Conservation (phyloP, 805 yeast species). For the Yueomyces sinensis region DNA sequence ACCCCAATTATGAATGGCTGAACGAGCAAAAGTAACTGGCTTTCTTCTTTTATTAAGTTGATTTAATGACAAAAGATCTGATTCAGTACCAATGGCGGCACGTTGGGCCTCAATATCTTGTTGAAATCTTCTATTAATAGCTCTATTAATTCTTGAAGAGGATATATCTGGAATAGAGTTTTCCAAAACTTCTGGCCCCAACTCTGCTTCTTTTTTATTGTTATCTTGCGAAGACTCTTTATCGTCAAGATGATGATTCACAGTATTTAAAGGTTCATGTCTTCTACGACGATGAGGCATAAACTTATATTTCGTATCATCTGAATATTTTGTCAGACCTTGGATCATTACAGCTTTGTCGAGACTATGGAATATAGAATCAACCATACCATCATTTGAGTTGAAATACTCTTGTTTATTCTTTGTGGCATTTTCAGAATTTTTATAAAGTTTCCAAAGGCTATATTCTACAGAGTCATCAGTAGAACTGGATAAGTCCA, state of each 20-base stretch:
- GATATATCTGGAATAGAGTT: conserved; percentile 27
- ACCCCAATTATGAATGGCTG: conserved; percentile 98
- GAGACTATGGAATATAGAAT: conserved; percentile 25
- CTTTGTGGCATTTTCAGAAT: conserved; percentile 4
- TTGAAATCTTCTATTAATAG: conserved; percentile 74
- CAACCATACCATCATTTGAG: conserved; percentile 16
- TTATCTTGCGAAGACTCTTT: conserved; percentile 6
- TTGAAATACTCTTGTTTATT: conserved; percentile 10
- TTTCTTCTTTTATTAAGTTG: conserved; percentile 82
- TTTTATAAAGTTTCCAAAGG: conserved; percentile 14
- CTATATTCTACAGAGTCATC: conserved; percentile 7
- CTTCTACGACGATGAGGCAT: conserved; percentile 68
- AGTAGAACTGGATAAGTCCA: conserved; percentile 23
- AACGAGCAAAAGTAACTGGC: conserved; percentile 92
- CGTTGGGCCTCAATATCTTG: conserved; percentile 79
- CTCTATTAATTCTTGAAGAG: conserved; percentile 77
- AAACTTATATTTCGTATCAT: conserved; percentile 58
- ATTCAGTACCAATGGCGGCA: conserved; percentile 65
- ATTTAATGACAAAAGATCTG: conserved; percentile 70
- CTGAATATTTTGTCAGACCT: conserved; percentile 64
- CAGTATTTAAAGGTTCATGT: conserved; percentile 58
- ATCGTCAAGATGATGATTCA: conserved; percentile 46
- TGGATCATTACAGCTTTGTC: conserved; percentile 59
- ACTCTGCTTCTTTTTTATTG: conserved; percentile 9
- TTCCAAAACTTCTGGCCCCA: conserved; percentile 9